Evolutionary conservation across 208 protist genomes (phyloP).

Genomic region (Tetramitus jugosus): DNA sequence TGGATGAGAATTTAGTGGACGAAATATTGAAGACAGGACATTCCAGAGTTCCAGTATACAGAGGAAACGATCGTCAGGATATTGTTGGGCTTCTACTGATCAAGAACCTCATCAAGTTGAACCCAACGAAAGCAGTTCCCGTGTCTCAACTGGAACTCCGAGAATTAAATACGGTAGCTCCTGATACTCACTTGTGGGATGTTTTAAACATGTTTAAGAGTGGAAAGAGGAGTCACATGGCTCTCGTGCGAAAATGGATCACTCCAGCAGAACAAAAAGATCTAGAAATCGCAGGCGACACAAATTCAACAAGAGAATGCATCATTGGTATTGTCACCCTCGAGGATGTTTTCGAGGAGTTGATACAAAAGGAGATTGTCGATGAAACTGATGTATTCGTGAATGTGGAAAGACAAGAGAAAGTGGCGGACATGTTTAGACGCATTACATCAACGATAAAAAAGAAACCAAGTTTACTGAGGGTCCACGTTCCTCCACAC

Average conservation of each 20-base stretch:
- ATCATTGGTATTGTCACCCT: slow-evolving; percentile 44
- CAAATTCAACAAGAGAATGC: not conserved
- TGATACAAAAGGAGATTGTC: slow-evolving; percentile 44
- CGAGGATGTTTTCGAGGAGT: slow-evolving; percentile 48
- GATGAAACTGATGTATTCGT: slow-evolving; percentile 35
- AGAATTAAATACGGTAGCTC: not conserved
- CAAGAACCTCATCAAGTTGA: slow-evolving; percentile 56
- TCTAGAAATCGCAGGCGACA: not conserved
- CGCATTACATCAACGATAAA: too few relatives aligned
- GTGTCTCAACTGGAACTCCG: slow-evolving; percentile 16
- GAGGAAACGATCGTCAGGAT: slow-evolving; percentile 52
- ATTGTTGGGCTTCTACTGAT: slow-evolving; percentile 71
- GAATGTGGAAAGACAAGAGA: not conserved
- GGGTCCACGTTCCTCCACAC: too few relatives aligned
- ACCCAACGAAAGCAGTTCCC: slow-evolving; percentile 12
- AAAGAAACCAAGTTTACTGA: too few relatives aligned
- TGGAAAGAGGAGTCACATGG: not conserved
- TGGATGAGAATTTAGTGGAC: slow-evolving; percentile 54
- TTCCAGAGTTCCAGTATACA: slow-evolving; percentile 70
- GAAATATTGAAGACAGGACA: slow-evolving; percentile 55
- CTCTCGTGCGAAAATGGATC: not conserved
- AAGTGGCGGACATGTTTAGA: not conserved
- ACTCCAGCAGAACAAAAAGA: too few relatives aligned
- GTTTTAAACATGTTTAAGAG: not conserved
- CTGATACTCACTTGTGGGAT: not conserved